A percentile compares a stretch with the other conserved stretches of the same genome.
These are phyloP conservation scores for Hypoxylon subgilvum DNA, from an alignment of 495 filamentous ascomycete genomes.

Conservation along the genomic window DNA sequence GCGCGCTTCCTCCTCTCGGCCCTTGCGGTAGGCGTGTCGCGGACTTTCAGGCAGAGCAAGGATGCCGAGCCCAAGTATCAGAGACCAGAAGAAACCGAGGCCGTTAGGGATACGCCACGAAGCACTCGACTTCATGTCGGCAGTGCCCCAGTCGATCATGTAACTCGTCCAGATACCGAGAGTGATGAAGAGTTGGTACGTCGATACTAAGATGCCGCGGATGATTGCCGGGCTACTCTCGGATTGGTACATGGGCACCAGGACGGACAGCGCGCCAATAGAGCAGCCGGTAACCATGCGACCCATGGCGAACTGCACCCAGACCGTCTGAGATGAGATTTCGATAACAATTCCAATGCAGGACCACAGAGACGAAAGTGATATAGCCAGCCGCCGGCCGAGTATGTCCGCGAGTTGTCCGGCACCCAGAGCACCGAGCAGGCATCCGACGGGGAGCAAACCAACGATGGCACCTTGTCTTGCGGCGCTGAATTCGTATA, in stretches of 20 bases:
- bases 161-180: slow-evolving; percentile 83
- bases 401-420: slow-evolving; percentile 60
- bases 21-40: slow-evolving; percentile 69
- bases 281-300: slow-evolving; percentile 69
- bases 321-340: slow-evolving; percentile 57
- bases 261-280: slow-evolving; percentile 72
- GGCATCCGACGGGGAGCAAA: slow-evolving; percentile 68
- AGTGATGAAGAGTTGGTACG: slow-evolving; percentile 88
- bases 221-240: slow-evolving; percentile 71
- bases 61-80: slow-evolving; percentile 73
- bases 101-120: slow-evolving; percentile 85
- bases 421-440: slow-evolving; percentile 70
- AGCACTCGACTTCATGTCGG: slow-evolving; percentile 54
- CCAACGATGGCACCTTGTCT: slow-evolving; percentile 62
- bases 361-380: slow-evolving; percentile 66
- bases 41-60: slow-evolving; percentile 77
- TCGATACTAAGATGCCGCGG: slow-evolving; percentile 70
- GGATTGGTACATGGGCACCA: slow-evolving; percentile 76
- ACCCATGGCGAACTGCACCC: slow-evolving; percentile 62
- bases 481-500: slow-evolving; percentile 52
- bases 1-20: slow-evolving; percentile 69
- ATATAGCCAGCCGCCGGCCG: slow-evolving; percentile 56
- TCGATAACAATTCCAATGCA: slow-evolving; percentile 74
- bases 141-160: slow-evolving; percentile 80
- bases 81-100: slow-evolving; percentile 75